Evolutionary conservation across 441 rosid genomes (phyloP).

Genomic region (Gossypium aridum): DNA sequence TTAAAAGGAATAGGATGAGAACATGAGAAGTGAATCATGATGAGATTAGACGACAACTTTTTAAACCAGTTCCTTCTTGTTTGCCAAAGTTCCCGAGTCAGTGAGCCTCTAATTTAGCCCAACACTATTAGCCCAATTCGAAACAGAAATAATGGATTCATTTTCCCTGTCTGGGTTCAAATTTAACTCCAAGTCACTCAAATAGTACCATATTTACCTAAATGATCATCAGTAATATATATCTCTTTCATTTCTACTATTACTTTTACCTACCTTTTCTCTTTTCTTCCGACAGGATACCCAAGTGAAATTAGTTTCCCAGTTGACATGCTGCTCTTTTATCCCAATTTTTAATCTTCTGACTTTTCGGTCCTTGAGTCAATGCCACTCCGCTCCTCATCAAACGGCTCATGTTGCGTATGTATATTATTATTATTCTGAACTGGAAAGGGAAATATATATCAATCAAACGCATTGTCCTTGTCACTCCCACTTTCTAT

Average conservation of each 20-base stretch:
- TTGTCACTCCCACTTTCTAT: background rate
- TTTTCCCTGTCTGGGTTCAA: background rate
- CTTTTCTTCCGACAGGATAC: background rate
- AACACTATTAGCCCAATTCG: background rate
- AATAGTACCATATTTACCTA: background rate
- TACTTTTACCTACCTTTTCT: background rate
- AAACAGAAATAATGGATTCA: background rate
- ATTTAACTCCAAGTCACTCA: background rate
- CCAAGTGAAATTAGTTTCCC: slow-evolving; percentile 1
- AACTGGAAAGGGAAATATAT: too few relatives aligned
- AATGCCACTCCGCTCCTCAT: background rate
- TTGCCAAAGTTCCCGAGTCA: background rate
- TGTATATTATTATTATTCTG: too few relatives aligned
- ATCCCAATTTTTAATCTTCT: background rate
- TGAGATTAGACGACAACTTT: background rate
- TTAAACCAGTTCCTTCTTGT: background rate
- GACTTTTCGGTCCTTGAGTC: background rate
- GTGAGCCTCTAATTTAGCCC: background rate
- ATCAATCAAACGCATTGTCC: background rate
- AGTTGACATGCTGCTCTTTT: slow-evolving; percentile 12
- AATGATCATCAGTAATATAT: too few relatives aligned
- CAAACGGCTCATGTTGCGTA: background rate
- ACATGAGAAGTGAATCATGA: background rate
- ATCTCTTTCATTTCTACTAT: too few relatives aligned
- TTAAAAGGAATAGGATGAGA: background rate